These are phyloP conservation scores for Fusarium sp. DNA, from an alignment of 2,329 filamentous ascomycete genomes.

Conservation along the genomic window DNA sequence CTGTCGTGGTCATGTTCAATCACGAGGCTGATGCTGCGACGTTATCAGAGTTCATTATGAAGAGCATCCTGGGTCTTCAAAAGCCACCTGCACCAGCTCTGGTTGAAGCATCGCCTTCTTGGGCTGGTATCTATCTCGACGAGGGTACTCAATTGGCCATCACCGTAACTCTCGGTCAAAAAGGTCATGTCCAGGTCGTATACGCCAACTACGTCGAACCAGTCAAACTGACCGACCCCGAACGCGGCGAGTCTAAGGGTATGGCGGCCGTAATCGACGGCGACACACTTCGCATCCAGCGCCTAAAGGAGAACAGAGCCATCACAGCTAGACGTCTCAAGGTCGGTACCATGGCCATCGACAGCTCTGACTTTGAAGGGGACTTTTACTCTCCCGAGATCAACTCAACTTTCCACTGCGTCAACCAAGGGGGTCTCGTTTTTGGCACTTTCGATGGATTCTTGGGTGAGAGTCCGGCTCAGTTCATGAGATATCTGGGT, in stretches of 20 bases:
- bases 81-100: conserved; percentile 13
- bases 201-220: conserved; percentile 33
- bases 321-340: conserved; percentile 16
- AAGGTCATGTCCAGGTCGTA: conserved; percentile 13
- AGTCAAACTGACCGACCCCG: conserved; percentile 21
- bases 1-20: conserved; percentile 30
- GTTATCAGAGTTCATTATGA: conserved; percentile 15
- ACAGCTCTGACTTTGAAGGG: conserved; percentile 6
- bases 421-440: conserved; percentile 23
- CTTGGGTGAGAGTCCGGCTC: conserved; percentile 22
- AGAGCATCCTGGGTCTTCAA: conserved; percentile 8
- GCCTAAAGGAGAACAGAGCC: conserved; percentile 26
- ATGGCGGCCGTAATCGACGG: conserved; percentile 19
- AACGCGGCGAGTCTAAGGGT: conserved; percentile 9
- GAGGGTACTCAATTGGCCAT: conserved; percentile 26
- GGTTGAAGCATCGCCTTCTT: conserved; percentile 5
- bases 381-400: conserved; percentile 34
- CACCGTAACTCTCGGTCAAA: conserved; percentile 11
- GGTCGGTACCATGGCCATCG: neutral
- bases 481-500: conserved; percentile 28
- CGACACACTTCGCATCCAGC: conserved; percentile 19
- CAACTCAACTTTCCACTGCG: conserved; percentile 23
- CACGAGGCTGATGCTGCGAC: conserved; percentile 27
- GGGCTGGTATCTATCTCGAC: conserved; percentile 27
- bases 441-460: conserved; percentile 33